Evolutionary conservation across 176 grass and related monocot species (phyloP), one percentile per base, ranked within the genome.

Genomic region (Triticum turgidum): DNA sequence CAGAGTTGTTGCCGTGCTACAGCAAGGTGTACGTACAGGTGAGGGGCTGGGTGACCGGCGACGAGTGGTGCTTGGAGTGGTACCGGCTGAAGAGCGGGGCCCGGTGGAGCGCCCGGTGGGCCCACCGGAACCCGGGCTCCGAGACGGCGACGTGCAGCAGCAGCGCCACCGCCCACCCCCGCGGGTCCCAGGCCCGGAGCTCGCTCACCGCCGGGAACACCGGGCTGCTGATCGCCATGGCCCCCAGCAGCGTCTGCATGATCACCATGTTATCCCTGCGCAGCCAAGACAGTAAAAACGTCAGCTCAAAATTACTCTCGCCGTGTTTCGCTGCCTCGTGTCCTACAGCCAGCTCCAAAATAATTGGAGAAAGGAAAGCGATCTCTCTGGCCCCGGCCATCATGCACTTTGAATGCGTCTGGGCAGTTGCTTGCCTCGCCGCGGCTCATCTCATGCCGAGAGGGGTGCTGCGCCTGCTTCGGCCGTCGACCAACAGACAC

Each of bases 261-360:
- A 98, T 91, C 77, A 98, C 47, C 80, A 95, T 69, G 80, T 98
- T 94, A 91, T 98, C 96, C 96, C 96, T 98, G 89, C 20, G 13
- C 38, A 20, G 17, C 4, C 7, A 71, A 1, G 21, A 0, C 66
- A 37, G 8, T 20, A 20, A 18, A 9, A 20, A 69, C 30, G 29
- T 33, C 12, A 34, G 29, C 30, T 0, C 0, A 37, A 69, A 69
- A 37, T 34, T 9, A 35, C 14, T 20, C 3, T 1, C 6, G 1
- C 18, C 21, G 56, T 9, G 56, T 21, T 0, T 0, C 18, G 21
- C 7, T 59, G 56, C 9, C 56, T 59, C 56, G 56, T 11, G 5
- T 22, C n/a, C 2, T 22, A 21, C 6, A 2, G 20, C 22, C 21
- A 24, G 70, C 39, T 45, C 77, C 77, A 32, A 32, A 32, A 80